These are phyloP conservation scores for Nitzschia sp. DNA, from an alignment of 108 stramenopile genomes.

Conservation along the genomic window DNA sequence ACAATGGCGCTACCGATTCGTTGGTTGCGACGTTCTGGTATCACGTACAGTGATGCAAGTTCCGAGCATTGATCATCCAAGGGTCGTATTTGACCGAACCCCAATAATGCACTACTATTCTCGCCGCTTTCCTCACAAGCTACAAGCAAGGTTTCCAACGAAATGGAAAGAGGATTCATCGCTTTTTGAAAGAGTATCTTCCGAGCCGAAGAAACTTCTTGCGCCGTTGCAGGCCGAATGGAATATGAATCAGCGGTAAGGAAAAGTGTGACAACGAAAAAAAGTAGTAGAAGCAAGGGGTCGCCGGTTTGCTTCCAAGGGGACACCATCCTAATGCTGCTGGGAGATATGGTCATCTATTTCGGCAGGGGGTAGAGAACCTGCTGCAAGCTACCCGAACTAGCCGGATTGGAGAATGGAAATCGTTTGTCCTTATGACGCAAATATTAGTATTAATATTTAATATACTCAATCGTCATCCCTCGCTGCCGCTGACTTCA, in stretches of 20 bases:
- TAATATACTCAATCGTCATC: no score
- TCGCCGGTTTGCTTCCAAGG: no score
- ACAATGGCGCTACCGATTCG: conserved; percentile 21
- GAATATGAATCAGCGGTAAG: not conserved
- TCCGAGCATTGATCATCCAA: conserved; percentile 12
- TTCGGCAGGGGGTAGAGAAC: no score
- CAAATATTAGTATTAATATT: no score
- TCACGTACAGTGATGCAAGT: conserved; percentile 27
- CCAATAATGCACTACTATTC: not conserved
- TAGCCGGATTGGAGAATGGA: no score
- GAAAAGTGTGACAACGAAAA: not conserved
- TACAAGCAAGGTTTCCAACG: conserved; percentile 9
- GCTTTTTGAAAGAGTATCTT: conserved; percentile 10
- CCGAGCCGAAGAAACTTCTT: conserved; percentile 9
- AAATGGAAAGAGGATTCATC: conserved; percentile 28
- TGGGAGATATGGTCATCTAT: no score
- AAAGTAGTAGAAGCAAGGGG: not conserved
- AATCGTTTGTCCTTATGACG: no score
- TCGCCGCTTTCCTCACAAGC: conserved; percentile 1
- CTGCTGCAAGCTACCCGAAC: no score
- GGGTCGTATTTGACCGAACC: conserved; percentile 38
- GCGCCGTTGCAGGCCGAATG: conserved; percentile 7
- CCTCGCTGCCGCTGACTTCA: no score
- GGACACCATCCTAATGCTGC: no score
- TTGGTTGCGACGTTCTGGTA: conserved; percentile 15